Base-by-base conservation (phyloP, 2,329 filamentous ascomycete genomes). In the Cercospora sp. region DNA sequence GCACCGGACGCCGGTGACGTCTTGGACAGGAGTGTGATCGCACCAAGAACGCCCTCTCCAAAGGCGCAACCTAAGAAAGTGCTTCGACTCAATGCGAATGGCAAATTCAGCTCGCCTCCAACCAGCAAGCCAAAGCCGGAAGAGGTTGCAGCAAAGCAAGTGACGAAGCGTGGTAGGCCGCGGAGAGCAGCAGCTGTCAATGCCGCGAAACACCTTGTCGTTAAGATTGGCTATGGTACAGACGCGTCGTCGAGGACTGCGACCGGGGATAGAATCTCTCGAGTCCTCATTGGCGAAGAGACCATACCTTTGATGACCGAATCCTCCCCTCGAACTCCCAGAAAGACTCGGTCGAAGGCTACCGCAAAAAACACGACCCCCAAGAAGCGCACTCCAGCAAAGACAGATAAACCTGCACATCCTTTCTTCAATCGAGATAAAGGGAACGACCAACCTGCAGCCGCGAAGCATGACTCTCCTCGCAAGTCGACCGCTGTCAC, bases 391-490 rank as follows among this genome's bases (percentile, higher is more conserved):
- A 70, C 48, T 60, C 70, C 66, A 67, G 73, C 70, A 39, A 77
- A 70, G 71, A 65, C 72, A 59, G 73, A 73, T 13, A 75, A 78
- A 69, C 63, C 73, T 61, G 85, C 87, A 0, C 89, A 93, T 78
- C 90, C 91, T 0, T 91, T 93, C 75, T 93, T 93, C 74, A 75
- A 84, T 16, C 87, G 85, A 5, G 91, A 89, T 72, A 23, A 82
- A 6, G 77, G 79, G 8, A 76, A 76, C 6, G 60, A 69, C 20
- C 18, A 73, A 36, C 70, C 74, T 6, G 69, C 76, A 63, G 75
- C 76, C 18, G 61, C 65, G 28, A 75, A 72, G 58, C 70, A 62
- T 45, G 67, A 76, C 31, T 75, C 75, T 45, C 77, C 75, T 8
- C 74, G 74, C 55, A 78, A 76, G 53, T 69, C 74, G 5, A 80